Evolutionary conservation across 257 asterid genomes (phyloP).

Genomic region (Jaltomata sinuosa): DNA sequence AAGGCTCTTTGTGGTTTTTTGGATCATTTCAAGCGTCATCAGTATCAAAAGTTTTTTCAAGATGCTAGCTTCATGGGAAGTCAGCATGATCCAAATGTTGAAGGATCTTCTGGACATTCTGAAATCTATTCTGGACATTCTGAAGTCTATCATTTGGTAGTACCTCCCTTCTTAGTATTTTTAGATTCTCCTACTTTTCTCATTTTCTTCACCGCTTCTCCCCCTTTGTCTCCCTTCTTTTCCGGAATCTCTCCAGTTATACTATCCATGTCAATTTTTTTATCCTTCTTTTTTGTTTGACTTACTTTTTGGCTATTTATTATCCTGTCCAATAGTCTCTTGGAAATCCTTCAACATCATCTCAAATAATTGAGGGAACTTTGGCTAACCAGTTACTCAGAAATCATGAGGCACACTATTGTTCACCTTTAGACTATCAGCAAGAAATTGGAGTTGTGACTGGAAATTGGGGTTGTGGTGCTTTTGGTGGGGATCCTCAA

Average conservation of each 20-base stretch:
- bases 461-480: conserved; percentile 99
- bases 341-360: conserved; percentile 20
- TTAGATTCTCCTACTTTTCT: neutral
- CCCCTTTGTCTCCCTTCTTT: neutral
- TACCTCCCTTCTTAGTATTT: neutral
- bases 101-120: neutral
- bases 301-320: neutral
- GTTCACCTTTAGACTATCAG: neutral
- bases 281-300: neutral
- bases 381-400: neutral
- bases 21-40: conserved; percentile 26
- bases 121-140: conserved; percentile 3
- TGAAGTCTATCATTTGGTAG: conserved; percentile 9
- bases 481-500: conserved; percentile 91
- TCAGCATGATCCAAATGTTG: conserved; percentile 5
- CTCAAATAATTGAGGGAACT: conserved; percentile 3
- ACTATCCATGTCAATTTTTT: neutral
- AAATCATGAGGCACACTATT: neutral
- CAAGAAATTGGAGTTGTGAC: conserved; percentile 63
- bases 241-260: neutral
- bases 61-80: conserved; percentile 6
- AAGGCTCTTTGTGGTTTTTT: conserved; percentile 82
- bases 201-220: conserved; percentile 1
- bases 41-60: conserved; percentile 11
- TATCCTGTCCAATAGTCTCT: conserved; percentile 8